Percentiles rank a stretch among this genome's conserved stretches.
These are phyloP conservation scores for Suillus subalutaceus DNA, from an alignment of 768 basidiomycete genomes.

Conservation along the genomic window DNA sequence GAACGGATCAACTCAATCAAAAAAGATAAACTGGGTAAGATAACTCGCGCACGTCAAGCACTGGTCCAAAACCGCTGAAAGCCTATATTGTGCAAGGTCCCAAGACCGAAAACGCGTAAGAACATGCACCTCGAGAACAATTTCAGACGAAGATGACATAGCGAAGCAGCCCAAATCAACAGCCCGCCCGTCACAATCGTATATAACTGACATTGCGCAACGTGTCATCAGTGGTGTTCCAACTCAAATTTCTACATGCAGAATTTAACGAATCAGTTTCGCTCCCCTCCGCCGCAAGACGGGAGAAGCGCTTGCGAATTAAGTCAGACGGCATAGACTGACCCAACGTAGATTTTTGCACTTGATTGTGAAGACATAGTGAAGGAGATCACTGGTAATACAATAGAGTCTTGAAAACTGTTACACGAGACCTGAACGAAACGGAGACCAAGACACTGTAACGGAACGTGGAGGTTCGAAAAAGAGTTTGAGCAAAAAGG, in stretches of 20 bases:
- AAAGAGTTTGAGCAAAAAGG: conserved; percentile 38
- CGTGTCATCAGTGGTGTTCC: conserved; percentile 94
- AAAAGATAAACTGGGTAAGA: conserved; percentile 16
- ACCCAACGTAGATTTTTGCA: conserved; percentile 93
- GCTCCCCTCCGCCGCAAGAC: conserved; percentile 44
- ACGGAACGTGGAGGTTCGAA: conserved; percentile 53
- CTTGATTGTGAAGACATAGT: conserved; percentile 21
- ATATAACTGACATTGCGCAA: conserved; percentile 74
- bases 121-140: conserved; percentile 35
- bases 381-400: conserved; percentile 43
- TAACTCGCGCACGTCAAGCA: conserved; percentile 86
- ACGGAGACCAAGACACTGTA: conserved; percentile 59
- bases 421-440: conserved; percentile 58
- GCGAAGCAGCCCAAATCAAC: conserved; percentile 33
- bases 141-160: conserved; percentile 49
- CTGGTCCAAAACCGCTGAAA: conserved; percentile 79
- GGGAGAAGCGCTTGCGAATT: conserved; percentile 46
- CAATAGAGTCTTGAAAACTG: conserved; percentile 54
- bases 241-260: conserved; percentile 86
- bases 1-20: conserved; percentile 38
- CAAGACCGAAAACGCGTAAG: conserved; percentile 30
- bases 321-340: conserved; percentile 67
- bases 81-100: conserved; percentile 53
- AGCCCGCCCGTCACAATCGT: conserved; percentile 12
- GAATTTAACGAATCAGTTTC: conserved; percentile 59